Evolutionary conservation across 257 asterid species (phyloP).

Genomic region (Penstemon eatonii): DNA sequence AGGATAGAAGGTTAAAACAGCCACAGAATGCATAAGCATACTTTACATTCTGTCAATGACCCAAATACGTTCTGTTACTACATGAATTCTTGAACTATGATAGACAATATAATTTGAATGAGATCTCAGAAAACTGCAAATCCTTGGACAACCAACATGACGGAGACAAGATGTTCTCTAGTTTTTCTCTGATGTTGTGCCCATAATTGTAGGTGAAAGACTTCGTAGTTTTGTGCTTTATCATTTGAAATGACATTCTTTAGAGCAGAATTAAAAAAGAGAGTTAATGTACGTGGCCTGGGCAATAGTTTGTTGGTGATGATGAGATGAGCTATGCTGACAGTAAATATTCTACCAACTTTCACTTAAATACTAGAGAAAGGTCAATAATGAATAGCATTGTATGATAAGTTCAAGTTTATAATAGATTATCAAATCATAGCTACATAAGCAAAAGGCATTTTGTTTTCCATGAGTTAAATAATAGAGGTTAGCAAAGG

Average conservation of each 20-base stretch:
- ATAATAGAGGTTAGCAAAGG: neutral
- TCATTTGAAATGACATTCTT: conserved; percentile 3
- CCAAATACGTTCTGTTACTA: conserved; percentile 7
- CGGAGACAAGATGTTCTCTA: conserved; percentile 5
- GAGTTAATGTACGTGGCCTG: neutral
- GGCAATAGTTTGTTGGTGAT: neutral
- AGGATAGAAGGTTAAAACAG: conserved; percentile 20
- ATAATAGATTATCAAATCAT: conserved; percentile 1
- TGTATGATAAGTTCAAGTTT: neutral
- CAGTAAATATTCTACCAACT: conserved; percentile 10
- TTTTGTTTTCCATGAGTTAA: conserved; percentile 9
- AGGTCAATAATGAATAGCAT: neutral
- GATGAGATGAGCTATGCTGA: neutral
- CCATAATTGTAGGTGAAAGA: neutral
- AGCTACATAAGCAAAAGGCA: neutral
- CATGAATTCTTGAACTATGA: conserved; percentile 1
- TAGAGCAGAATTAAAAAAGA: conserved; percentile 3
- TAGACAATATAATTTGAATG: conserved; percentile 18
- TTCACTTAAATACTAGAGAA: conserved; percentile 7
- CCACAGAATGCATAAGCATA: conserved; percentile 10
- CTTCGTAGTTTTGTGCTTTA: neutral
- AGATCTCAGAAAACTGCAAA: neutral
- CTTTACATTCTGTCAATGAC: conserved; percentile 16
- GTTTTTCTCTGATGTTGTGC: conserved; percentile 10
- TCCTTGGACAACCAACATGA: conserved; percentile 22